A percentile compares a stretch with the other conserved stretches of the same genome.
Conservation (phyloP, 495 filamentous ascomycete species). For the Oidiodendron maius region DNA sequence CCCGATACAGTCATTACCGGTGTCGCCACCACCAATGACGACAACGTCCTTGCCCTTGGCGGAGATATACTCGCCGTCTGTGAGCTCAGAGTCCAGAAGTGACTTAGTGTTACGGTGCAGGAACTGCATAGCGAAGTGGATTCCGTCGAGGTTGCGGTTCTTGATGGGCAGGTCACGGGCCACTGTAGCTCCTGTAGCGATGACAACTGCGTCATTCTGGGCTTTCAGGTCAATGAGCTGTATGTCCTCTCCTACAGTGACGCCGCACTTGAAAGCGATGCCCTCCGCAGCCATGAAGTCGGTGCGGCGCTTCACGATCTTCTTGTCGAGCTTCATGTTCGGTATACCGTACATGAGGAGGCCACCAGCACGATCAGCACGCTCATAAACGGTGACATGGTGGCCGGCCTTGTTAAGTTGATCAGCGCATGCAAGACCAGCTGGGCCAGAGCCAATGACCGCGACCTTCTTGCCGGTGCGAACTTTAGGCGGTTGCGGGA, state of each 20-base stretch:
- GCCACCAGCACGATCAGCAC: slow-evolving; percentile 87
- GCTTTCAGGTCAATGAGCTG: slow-evolving; percentile 70
- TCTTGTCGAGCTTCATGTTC: slow-evolving; percentile 99
- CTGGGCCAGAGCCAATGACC: slow-evolving; percentile 90
- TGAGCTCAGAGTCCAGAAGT: slow-evolving; percentile 84
- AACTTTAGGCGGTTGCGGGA: slow-evolving; percentile 70
- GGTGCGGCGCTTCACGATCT: slow-evolving; percentile 90
- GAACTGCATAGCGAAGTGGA: slow-evolving; percentile 99
- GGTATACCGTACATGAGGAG: slow-evolving; percentile 98
- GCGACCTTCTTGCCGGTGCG: slow-evolving; percentile 90
- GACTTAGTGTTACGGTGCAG: slow-evolving; percentile 98
- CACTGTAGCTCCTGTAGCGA: slow-evolving; percentile 96
- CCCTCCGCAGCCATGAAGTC: slow-evolving; percentile 96
- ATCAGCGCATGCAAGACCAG: slow-evolving; percentile 88
- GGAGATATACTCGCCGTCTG: slow-evolving; percentile 87
- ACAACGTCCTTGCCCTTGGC: slow-evolving; percentile 96
- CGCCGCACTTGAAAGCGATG: slow-evolving; percentile 72
- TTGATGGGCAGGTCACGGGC: slow-evolving; percentile 93
- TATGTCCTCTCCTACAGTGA: slow-evolving; percentile 75
- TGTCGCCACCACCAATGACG: slow-evolving; percentile 98
- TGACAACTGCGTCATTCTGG: slow-evolving; percentile 79
- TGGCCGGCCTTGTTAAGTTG: slow-evolving; percentile 96
- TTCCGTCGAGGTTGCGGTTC: slow-evolving; percentile 83
- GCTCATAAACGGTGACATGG: slow-evolving; percentile 89
- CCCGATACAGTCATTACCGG: slow-evolving; percentile 98